Base-by-base conservation (phyloP, 306 rosid species). In the Begonia peltatifolia region DNA sequence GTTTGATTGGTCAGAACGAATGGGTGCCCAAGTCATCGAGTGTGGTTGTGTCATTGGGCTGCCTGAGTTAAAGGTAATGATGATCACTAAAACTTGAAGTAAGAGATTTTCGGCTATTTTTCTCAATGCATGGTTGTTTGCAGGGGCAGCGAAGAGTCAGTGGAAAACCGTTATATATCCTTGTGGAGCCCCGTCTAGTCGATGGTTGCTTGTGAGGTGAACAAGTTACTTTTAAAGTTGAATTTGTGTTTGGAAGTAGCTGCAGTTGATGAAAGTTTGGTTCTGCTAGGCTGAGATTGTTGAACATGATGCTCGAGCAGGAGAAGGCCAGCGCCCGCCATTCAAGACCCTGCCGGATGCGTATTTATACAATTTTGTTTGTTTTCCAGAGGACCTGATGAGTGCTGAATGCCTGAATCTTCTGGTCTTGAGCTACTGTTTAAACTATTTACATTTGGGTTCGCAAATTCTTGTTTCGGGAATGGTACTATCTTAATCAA, bases 11-110 rank as follows among this genome's bases (percentile, higher is more conserved):
- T 61, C 49, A 92, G 99, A 92, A 67, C 93, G 96, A 23, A 74
- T 68, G 60, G 86, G 82, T 38, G 96, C 94, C 35, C 93, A 86
- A 64, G 99, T 92, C 9, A 83, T 86, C 44, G 99, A 92, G 74
- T 92, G 99, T 62, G 99, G 84, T 5, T 92, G 99, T 58, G 99
- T 92, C 16, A 62, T 92, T 20, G 99, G 99, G 47, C 76, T 92
- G 69, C 99, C 88, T 10, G 94, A 86, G 63, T 86, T 62, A 15
- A 83, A 90, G 94, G 97, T 90, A 80, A 58, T 42, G 25, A 35
- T 12, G 43, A 23, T 10, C 46, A n/a, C 14, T 10, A 17, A 3
- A 15, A n/a, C n/a, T 5, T 44, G n/a, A 44, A 10, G 14, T 44
- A 2, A 5, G 0, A 10, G 6, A 0, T 10, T 44, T n/a, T 44